Evolutionary conservation across 129 eudicot genomes (phyloP).

Genomic region (Artemisia argyi): DNA sequence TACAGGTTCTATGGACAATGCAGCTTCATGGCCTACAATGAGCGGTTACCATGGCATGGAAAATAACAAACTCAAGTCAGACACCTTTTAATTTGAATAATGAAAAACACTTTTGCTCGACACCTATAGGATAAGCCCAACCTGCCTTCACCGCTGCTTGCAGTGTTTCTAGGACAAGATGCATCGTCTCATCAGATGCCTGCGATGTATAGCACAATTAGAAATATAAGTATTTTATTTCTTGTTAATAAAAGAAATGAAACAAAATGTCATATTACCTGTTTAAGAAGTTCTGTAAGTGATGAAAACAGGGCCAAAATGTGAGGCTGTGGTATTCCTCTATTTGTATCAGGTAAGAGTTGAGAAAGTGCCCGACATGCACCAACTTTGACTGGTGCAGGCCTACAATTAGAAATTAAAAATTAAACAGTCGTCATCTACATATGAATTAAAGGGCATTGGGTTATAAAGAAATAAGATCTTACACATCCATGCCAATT

Average conservation of each 20-base stretch:
- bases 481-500: conserved; percentile 92
- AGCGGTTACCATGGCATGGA: conserved; percentile 17
- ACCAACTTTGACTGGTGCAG: conserved; percentile 95
- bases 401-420: conserved; percentile 39
- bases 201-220: conserved; percentile 30
- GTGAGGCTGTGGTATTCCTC: conserved; percentile 67
- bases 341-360: conserved; percentile 70
- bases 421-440: not conserved
- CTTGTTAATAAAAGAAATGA: conserved; percentile 4
- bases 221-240: conserved; percentile 21
- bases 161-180: conserved; percentile 90
- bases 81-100: not conserved
- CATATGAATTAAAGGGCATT: not conserved
- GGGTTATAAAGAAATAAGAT: not conserved
- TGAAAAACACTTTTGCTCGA: not conserved
- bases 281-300: conserved; percentile 84
- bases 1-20: conserved; percentile 72
- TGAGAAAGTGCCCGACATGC: conserved; percentile 89
- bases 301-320: conserved; percentile 69
- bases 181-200: conserved; percentile 99
- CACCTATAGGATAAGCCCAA: conserved; percentile 26
- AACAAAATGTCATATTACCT: conserved; percentile 41
- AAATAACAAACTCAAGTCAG: not conserved
- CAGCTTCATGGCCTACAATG: conserved; percentile 68
- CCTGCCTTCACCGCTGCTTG: conserved; percentile 88